Conservation (phyloP, 805 yeast genomes). For the Ogataea nakhonphanomensis region DNA sequence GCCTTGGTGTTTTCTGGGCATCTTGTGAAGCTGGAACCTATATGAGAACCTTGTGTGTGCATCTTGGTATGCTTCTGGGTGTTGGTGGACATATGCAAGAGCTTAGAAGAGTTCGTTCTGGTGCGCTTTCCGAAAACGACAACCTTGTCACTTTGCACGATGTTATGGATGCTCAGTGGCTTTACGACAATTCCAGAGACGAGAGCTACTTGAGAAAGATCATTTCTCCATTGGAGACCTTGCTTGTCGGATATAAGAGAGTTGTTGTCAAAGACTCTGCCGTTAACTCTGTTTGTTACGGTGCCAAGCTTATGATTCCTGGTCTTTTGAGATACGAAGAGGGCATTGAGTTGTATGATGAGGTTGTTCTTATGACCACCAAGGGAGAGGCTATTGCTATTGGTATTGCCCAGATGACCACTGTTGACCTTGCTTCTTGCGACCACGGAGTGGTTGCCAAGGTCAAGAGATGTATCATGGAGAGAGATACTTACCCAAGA, state of each 20-base stretch:
- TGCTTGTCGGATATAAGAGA: slow-evolving; percentile 93
- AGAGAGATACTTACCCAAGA: slow-evolving; percentile 98
- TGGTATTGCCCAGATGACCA: slow-evolving; percentile 98
- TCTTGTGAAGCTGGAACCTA: slow-evolving; percentile 99
- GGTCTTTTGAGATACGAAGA: slow-evolving; percentile 97
- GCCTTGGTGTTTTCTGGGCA: slow-evolving; percentile 98
- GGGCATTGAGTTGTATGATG: slow-evolving; percentile 95
- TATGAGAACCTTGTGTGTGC: slow-evolving; percentile 99
- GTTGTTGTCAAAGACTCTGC: slow-evolving; percentile 90
- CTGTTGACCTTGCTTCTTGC: slow-evolving; percentile 92
- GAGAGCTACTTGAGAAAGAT: slow-evolving; percentile 92
- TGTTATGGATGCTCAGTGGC: slow-evolving; percentile 97
- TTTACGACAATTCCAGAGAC: slow-evolving; percentile 94
- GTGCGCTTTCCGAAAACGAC: slow-evolving; percentile 89
- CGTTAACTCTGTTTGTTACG: slow-evolving; percentile 96
- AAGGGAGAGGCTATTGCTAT: slow-evolving; percentile 99
- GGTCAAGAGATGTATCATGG: slow-evolving; percentile 99
- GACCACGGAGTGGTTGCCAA: slow-evolving; percentile 99
- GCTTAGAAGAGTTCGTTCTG: slow-evolving; percentile 97
- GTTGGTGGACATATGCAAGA: slow-evolving; percentile 99
- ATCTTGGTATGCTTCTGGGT: slow-evolving; percentile 95
- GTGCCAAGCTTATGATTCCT: slow-evolving; percentile 98
- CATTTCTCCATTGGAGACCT: slow-evolving; percentile 90
- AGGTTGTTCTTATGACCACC: slow-evolving; percentile 96
- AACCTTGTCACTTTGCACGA: slow-evolving; percentile 95